These are phyloP conservation scores for Corymbia calophylla DNA, from an alignment of 441 rosid genomes.

Conservation along the genomic window DNA sequence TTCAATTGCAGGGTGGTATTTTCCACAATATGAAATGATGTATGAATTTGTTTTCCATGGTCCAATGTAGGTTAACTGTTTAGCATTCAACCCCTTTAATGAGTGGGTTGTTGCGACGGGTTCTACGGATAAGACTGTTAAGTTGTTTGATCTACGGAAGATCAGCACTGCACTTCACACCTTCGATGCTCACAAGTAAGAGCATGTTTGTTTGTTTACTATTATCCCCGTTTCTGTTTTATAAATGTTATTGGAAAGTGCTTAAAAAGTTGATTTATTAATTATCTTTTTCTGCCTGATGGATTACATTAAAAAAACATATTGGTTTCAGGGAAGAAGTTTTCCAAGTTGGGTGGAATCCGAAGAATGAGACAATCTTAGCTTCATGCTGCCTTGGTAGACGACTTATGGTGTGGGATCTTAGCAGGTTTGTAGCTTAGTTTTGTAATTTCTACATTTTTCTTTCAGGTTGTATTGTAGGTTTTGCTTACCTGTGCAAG, in stretches of 20 bases:
- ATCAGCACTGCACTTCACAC: slow-evolving; percentile 80
- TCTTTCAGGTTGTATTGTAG: background rate
- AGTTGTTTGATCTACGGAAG: slow-evolving; percentile 87
- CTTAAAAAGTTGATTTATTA: background rate
- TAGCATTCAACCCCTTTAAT: slow-evolving; percentile 94
- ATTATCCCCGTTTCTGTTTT: background rate
- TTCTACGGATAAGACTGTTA: slow-evolving; percentile 93
- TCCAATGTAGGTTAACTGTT: slow-evolving; percentile 70
- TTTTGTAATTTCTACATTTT: background rate
- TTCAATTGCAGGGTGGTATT: background rate
- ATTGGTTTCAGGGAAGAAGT: slow-evolving; percentile 70
- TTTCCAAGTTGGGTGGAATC: slow-evolving; percentile 96
- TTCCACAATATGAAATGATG: background rate
- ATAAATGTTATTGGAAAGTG: background rate
- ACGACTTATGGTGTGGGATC: slow-evolving; percentile 99
- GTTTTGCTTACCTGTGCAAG: background rate
- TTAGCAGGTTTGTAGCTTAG: slow-evolving; percentile 62
- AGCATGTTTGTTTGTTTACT: background rate
- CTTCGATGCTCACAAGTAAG: slow-evolving; percentile 91
- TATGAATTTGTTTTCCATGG: background rate
- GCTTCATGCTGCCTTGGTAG: slow-evolving; percentile 96
- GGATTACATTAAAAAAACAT: background rate
- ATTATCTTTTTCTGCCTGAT: background rate
- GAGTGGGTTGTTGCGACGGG: slow-evolving; percentile 98
- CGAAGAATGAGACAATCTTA: slow-evolving; percentile 86